Percentiles rank a stretch among this genome's conserved stretches.
These are phyloP conservation scores for Allomyces arbusculus DNA, from an alignment of 192 early-diverging fungal genomes.

Conservation along the genomic window DNA sequence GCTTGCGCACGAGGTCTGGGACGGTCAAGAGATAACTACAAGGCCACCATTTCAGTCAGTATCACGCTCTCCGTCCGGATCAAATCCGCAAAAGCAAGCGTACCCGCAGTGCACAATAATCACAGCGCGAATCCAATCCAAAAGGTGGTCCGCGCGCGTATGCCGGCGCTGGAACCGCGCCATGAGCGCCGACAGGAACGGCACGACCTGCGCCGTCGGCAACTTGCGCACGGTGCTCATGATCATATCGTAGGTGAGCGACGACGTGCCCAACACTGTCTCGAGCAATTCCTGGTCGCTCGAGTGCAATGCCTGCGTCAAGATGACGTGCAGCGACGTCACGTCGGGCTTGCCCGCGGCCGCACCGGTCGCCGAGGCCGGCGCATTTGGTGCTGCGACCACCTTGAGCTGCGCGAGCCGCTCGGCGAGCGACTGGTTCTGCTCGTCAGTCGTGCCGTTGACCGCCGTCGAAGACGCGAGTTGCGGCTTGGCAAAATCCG, in stretches of 20 bases:
- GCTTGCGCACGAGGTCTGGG: neutral
- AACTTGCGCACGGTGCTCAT: neutral
- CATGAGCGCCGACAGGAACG: neutral
- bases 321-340: neutral
- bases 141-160: neutral
- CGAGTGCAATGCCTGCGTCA: neutral
- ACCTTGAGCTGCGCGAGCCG: neutral
- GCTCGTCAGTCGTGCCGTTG: neutral
- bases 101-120: neutral
- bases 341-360: neutral
- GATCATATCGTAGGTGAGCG: neutral
- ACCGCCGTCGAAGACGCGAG: neutral
- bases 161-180: neutral
- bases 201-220: neutral
- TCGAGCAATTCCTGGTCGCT: neutral
- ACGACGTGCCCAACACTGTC: neutral
- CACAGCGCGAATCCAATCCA: neutral
- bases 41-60: too few species aligned
- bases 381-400: neutral
- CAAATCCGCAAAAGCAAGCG: too few species aligned
- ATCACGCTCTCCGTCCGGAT: too few species aligned
- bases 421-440: neutral
- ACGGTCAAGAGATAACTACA: neutral
- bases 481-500: neutral
- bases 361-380: neutral